A percentile compares a stretch with the other conserved stretches of the same genome.
phyloP scores from a whole-genome alignment of 441 rosid genomes.

The Melastoma candidum region DNA sequence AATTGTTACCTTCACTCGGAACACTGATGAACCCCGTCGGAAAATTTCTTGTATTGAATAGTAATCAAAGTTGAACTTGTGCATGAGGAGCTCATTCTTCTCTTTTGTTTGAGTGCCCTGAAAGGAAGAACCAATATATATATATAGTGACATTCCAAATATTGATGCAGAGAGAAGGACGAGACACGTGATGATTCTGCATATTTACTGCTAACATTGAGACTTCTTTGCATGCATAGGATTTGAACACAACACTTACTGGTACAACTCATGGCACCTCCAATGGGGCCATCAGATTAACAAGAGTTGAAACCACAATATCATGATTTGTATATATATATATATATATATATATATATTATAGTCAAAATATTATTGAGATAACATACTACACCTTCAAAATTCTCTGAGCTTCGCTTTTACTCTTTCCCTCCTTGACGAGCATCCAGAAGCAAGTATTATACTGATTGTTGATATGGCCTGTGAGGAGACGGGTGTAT shows the following conservation, averaged over 20 bases:
- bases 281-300: no score
- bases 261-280: no score
- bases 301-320: no score
- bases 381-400: slow-evolving; percentile 39
- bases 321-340: no score
- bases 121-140: neutral
- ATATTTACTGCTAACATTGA: no score
- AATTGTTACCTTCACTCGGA: slow-evolving; percentile 30
- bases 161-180: no score
- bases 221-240: no score
- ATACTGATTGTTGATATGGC: slow-evolving; percentile 92
- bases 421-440: slow-evolving; percentile 73
- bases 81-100: slow-evolving; percentile 55
- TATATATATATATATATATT: no score
- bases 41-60: slow-evolving; percentile 44
- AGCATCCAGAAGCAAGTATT: slow-evolving; percentile 92
- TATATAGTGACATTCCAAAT: neutral
- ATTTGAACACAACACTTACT: no score
- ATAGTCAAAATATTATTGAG: no score
- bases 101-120: slow-evolving; percentile 88
- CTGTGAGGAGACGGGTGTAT: slow-evolving; percentile 24
- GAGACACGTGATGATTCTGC: no score
- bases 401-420: slow-evolving; percentile 55
- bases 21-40: slow-evolving; percentile 74
- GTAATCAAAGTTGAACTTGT: slow-evolving; percentile 60